Conservation (phyloP, 108 stramenopile genomes). For the Cyclostephanos invisitatus region DNA sequence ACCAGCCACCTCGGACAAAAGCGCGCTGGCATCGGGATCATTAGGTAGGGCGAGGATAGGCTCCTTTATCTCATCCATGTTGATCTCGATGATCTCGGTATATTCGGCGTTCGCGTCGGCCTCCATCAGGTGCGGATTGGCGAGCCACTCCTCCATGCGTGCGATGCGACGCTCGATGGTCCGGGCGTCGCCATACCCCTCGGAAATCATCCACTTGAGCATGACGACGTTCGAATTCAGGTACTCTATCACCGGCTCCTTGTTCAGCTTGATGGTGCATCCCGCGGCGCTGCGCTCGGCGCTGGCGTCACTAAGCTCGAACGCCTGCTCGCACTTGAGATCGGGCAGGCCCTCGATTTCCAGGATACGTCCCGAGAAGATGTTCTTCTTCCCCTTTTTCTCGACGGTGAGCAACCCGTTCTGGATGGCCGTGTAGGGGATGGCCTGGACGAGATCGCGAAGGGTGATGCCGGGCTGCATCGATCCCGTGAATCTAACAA, state of each 20-base stretch:
- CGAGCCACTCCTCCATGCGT: conserved; percentile 94
- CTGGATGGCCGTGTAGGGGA: conserved; percentile 93
- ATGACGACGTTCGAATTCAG: conserved; percentile 91
- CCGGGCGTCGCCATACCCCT: conserved; percentile 94
- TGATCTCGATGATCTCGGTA: conserved; percentile 90
- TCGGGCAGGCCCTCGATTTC: conserved; percentile 95
- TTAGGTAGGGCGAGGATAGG: conserved; percentile 93
- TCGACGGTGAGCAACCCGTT: conserved; percentile 90
- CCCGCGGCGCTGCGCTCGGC: conserved; percentile 96
- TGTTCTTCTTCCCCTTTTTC: conserved; percentile 96
- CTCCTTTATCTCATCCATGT: conserved; percentile 92
- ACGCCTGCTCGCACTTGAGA: conserved; percentile 96
- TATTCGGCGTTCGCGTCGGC: conserved; percentile 91
- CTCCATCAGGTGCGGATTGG: conserved; percentile 85
- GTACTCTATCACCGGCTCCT: conserved; percentile 95
- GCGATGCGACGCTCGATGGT: conserved; percentile 93
- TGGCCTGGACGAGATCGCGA: conserved; percentile 95
- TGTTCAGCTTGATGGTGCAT: conserved; percentile 93
- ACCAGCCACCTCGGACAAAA: conserved; percentile 86
- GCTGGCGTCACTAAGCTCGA: conserved; percentile 91
- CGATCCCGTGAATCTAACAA: conserved; percentile 88
- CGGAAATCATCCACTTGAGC: conserved; percentile 97
- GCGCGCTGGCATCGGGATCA: conserved; percentile 92
- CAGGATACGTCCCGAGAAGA: conserved; percentile 92
- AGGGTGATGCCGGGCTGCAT: conserved; percentile 97